Base-by-base conservation (phyloP, 306 rosid genomes). In the Myrica gale region DNA sequence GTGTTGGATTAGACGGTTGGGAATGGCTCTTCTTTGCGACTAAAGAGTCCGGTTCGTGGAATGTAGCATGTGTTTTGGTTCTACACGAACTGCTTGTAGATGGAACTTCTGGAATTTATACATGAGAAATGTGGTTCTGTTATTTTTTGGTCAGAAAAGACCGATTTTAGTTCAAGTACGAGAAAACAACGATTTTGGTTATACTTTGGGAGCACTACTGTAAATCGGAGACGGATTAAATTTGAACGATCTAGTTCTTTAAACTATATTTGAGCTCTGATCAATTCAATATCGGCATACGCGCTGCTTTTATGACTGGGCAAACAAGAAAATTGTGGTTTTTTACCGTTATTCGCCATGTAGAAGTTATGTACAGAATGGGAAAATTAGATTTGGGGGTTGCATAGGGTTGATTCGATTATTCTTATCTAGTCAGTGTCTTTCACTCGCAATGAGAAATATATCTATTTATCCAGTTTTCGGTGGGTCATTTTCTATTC, bases 1-100 rank as follows among this genome's bases (percentile, higher is more conserved):
- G 53, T 13, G 71, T 56, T 66, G 51, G 61, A 15, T 74, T 82
- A 66, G 54, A 70, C 21, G 7, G 7, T 71, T 47, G 37, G 81
- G 53, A 41, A 61, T 68, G 71, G 72, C 45, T 23, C 11, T 54
- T 72, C 69, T 72, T 3, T 16, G 11, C 52, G 62, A 65, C 44
- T 32, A 16, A 15, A 8, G 68, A 20, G 61, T 37, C 60, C 12
- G 39, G 68, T 32, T 53, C 43, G 54, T 44, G n/a, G 9, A 45
- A 48, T 67, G 11, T 50, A 44, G 43, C 6, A 39, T n/a, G 7
- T 50, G 70, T 8, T 9, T 16, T 72, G 56, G 26, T 55, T 20
- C n/a, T 47, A 16, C 26, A 42, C 7, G 58, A 43, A 16, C 67
- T 20, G 7, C 4, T 78, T 41, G 23, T 11, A n/a, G 68, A 23